Conservation (phyloP, 805 yeast species). For the Dipodascopsis uninucleata region DNA sequence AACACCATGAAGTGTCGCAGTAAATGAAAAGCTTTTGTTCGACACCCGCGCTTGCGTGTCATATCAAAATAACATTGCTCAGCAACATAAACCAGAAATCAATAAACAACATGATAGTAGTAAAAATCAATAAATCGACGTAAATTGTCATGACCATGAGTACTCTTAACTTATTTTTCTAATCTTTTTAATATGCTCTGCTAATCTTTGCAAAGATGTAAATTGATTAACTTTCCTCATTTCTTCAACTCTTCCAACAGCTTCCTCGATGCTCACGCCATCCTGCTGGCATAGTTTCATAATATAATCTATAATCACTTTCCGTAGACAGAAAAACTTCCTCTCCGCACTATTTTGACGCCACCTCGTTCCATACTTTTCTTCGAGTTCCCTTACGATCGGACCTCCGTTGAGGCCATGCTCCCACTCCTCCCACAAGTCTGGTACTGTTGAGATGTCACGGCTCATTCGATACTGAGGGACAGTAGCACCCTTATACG, state of each 20-base stretch:
- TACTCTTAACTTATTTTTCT: not conserved
- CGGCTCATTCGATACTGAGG: constrained; percentile 25
- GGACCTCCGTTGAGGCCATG: constrained; percentile 25
- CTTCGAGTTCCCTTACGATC: constrained; percentile 19
- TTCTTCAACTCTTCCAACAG: constrained; percentile 20
- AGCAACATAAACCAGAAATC: too few relatives aligned
- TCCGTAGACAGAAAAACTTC: constrained; percentile 24
- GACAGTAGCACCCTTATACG: not conserved
- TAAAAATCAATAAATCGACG: too few relatives aligned
- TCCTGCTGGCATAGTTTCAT: constrained; percentile 9
- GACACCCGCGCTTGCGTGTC: too few relatives aligned
- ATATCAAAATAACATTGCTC: too few relatives aligned
- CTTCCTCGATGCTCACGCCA: constrained; percentile 14
- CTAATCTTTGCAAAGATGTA: constrained; percentile 21
- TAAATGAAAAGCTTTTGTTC: too few relatives aligned
- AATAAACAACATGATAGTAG: too few relatives aligned
- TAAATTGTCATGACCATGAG: too few relatives aligned
- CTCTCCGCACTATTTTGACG: constrained; percentile 21
- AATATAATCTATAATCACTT: constrained; percentile 21
- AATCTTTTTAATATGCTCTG: constrained; percentile 19
- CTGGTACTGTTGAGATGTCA: constrained; percentile 19
- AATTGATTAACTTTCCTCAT: constrained; percentile 16
- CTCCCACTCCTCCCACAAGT: constrained; percentile 25
- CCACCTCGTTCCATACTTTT: constrained; percentile 24
- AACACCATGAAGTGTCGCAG: too few relatives aligned